Base-by-base conservation (phyloP, 148 eudicot species). In the Camellia lanceoleosa region DNA sequence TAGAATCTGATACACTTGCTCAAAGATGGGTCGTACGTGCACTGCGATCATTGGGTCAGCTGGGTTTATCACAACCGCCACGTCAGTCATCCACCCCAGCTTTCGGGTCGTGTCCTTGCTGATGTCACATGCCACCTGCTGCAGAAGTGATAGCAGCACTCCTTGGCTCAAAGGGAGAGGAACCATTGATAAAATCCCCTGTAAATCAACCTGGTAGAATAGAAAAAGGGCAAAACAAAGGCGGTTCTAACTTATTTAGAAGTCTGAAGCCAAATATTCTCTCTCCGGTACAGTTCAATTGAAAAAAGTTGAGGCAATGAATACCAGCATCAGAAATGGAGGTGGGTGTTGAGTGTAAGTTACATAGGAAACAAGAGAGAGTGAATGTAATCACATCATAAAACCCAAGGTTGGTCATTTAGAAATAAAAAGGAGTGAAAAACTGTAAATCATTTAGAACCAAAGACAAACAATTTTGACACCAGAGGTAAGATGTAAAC, bases 1-100 rank as follows among this genome's bases (percentile, higher is more conserved):
- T 67, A 96, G 79, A 46, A 96, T 96, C 86, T 92, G 95, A 86
- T 92, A 91, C 20, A 96, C 98, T 88, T 96, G 99, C 85, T 96
- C 98, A 77, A 91, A 89, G 74, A 96, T 94, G 3, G 94, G 98
- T 4, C 94, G 90, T 41, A 89, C 94, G 60, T 96, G 99, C 61
- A 90, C 84, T 3, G 86, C 89, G 56, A 96, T 96, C 98, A 91
- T 84, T 4, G 90, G 87, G 78, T 96, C 98, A 0, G 87, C 71
- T 54, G 99, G 97, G 79, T 88, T 87, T 77, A 96, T 91, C 65
- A 88, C 93, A 52, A 90, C 84, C 4, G 92, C 90, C 66, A 94
- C 97, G 55, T 96, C 98, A 20, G 84, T 87, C 97, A 96, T 92
- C 98, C 98, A 96, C 4, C 72, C 82, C 62, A 96, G 78, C 79